Conservation (phyloP, 768 basidiomycete genomes). For the Russula ochroleuca region DNA sequence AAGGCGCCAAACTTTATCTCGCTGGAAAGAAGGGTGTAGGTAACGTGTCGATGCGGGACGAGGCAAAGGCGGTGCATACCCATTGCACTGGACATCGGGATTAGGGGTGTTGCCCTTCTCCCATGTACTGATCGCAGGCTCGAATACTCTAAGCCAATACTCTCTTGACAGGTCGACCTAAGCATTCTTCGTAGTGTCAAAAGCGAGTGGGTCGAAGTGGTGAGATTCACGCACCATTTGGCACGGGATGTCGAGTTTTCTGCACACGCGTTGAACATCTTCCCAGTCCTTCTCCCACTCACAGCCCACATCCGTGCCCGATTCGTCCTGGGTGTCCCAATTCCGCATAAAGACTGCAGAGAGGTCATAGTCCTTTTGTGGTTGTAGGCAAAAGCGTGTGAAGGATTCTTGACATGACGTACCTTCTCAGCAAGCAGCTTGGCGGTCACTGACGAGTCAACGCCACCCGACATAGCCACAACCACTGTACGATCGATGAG, state of each 20-base stretch:
- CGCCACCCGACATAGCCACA: conserved; percentile 92
- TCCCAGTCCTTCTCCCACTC: conserved; percentile 97
- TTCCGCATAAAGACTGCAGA: conserved; percentile 95
- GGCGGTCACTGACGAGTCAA: conserved; percentile 91
- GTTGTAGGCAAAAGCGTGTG: neutral
- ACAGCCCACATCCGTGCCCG: conserved; percentile 73
- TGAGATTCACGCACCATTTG: conserved; percentile 49
- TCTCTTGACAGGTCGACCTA: conserved; percentile 85
- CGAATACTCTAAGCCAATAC: conserved; percentile 91
- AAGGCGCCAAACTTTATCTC: conserved; percentile 91
- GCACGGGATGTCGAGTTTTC: conserved; percentile 65
- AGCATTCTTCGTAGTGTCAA: conserved; percentile 15
- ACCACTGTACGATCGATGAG: conserved; percentile 50
- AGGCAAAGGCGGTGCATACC: conserved; percentile 44
- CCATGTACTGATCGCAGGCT: conserved; percentile 78
- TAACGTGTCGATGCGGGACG: neutral
- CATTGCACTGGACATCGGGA: conserved; percentile 91
- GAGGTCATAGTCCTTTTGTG: conserved; percentile 67
- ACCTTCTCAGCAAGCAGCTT: conserved; percentile 67
- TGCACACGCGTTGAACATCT: conserved; percentile 81
- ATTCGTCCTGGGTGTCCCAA: conserved; percentile 87
- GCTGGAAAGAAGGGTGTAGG: conserved; percentile 37
- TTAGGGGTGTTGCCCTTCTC: conserved; percentile 80
- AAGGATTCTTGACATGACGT: neutral
- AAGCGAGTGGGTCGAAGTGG: neutral